phyloP scores from a whole-genome alignment of 345 rosid genomes.

The Luvunga scandens region DNA sequence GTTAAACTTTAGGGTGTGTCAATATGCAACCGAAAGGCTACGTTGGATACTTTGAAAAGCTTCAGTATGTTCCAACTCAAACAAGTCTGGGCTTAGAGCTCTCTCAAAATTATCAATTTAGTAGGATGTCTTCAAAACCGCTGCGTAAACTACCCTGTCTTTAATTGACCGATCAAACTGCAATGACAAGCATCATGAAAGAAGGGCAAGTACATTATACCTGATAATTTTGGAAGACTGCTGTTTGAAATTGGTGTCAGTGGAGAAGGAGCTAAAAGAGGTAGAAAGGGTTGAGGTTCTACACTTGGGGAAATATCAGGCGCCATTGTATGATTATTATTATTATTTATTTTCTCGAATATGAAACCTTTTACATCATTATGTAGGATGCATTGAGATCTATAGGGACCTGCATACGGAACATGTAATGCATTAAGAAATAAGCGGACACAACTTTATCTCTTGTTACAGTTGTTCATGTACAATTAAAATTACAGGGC shows the following conservation, averaged over 20 bases:
- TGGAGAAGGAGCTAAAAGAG: conserved; percentile 61
- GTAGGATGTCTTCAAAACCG: background rate
- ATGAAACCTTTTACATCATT: background rate
- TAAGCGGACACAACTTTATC: background rate
- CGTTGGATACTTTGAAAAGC: background rate
- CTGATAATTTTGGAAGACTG: conserved; percentile 49
- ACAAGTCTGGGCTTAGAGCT: background rate
- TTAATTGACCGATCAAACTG: background rate
- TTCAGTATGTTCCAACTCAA: background rate
- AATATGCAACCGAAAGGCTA: background rate
- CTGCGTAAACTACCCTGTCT: background rate
- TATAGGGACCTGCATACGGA: conserved; percentile 18
- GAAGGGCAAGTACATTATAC: conserved; percentile 22
- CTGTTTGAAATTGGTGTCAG: conserved; percentile 40
- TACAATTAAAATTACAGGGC: background rate
- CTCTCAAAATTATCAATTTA: background rate
- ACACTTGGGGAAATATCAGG: conserved; percentile 26
- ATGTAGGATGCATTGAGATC: conserved; percentile 14
- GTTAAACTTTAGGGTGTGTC: background rate
- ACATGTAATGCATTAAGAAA: background rate
- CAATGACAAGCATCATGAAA: background rate
- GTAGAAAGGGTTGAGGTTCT: conserved; percentile 50
- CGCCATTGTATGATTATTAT: conserved; percentile 11
- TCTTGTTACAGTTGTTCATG: background rate
- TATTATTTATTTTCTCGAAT: conserved; percentile 2